These are phyloP conservation scores for Tetradesmus obliquus DNA, from an alignment of 139 green algal species.

Conservation along the genomic window DNA sequence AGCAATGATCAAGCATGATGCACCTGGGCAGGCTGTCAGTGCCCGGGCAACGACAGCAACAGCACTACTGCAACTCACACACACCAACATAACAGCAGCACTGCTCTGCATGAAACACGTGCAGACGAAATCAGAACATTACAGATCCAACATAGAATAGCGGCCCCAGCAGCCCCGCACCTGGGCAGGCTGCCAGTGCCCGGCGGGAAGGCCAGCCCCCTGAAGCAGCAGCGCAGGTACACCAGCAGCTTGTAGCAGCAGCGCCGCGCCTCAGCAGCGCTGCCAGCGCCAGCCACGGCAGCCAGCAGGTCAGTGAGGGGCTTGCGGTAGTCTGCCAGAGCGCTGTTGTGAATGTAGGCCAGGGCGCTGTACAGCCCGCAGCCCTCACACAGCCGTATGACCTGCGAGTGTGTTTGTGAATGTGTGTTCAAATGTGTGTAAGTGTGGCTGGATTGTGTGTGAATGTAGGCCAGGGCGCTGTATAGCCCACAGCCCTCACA, in stretches of 20 bases:
- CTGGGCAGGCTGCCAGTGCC: constrained; percentile 17
- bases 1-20: not conserved
- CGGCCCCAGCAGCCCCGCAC: not conserved
- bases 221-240: constrained; percentile 64
- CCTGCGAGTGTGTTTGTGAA: constrained; percentile 11
- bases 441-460: constrained; percentile 54
- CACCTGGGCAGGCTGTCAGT: constrained; percentile 16
- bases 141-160: too few species aligned
- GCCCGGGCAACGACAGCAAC: not conserved
- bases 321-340: constrained; percentile 84
- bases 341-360: constrained; percentile 78
- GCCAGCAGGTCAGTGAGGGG: constrained; percentile 82
- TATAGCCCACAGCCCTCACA: constrained; percentile 82
- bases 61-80: not conserved
- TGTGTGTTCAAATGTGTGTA: too few species aligned
- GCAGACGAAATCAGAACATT: not conserved
- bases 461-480: constrained; percentile 81
- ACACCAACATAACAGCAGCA: not conserved
- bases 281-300: constrained; percentile 47
- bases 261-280: constrained; percentile 18
- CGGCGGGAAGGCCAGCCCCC: constrained; percentile 5
- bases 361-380: constrained; percentile 83
- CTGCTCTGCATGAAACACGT: not conserved
- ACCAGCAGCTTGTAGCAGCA: constrained; percentile 78
- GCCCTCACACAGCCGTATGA: constrained; percentile 77